Evolutionary conservation across 1,284 basidiomycete genomes (phyloP).

Genomic region (Athelia psychrophila): DNA sequence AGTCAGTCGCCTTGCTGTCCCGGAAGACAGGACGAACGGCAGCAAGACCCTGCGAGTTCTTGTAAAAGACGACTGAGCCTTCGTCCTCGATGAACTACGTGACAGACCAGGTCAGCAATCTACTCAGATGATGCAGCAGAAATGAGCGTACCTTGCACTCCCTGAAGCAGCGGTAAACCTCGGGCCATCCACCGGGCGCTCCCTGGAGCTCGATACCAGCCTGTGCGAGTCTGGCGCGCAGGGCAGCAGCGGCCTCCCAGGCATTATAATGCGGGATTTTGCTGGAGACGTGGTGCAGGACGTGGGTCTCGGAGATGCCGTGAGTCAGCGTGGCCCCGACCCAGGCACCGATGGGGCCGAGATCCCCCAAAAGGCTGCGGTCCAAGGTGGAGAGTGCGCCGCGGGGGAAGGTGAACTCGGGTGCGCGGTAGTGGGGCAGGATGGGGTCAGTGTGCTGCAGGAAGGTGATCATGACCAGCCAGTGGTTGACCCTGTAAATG

Average conservation of each 20-base stretch:
- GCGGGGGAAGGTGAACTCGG: slow-evolving; percentile 92
- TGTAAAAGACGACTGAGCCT: slow-evolving; percentile 90
- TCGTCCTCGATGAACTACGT: slow-evolving; percentile 87
- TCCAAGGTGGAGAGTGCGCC: slow-evolving; percentile 95
- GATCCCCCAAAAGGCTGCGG: slow-evolving; percentile 82
- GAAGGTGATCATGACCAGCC: slow-evolving; percentile 92
- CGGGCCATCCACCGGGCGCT: slow-evolving; percentile 73
- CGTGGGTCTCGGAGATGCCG: slow-evolving; percentile 93
- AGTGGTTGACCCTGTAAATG: slow-evolving; percentile 68
- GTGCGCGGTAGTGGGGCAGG: slow-evolving; percentile 91
- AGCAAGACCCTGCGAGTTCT: slow-evolving; percentile 81
- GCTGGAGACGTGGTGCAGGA: slow-evolving; percentile 86
- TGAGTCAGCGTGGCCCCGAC: slow-evolving; percentile 78
- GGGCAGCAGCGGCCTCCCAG: slow-evolving; percentile 91
- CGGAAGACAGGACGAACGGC: slow-evolving; percentile 61
- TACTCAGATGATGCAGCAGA: not conserved
- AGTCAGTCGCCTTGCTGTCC: slow-evolving; percentile 73
- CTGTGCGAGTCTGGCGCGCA: slow-evolving; percentile 77
- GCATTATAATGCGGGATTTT: slow-evolving; percentile 94
- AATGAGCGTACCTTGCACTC: slow-evolving; percentile 63
- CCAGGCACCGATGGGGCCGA: slow-evolving; percentile 73
- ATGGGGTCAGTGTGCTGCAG: slow-evolving; percentile 97
- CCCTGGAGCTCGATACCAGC: slow-evolving; percentile 62
- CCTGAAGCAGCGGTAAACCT: slow-evolving; percentile 70
- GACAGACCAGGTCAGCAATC: slow-evolving; percentile 13